Evolutionary conservation across 345 rosid genomes (phyloP), one percentile per base, ranked within the genome.

Genomic region (Raphanus raphanistrum): DNA sequence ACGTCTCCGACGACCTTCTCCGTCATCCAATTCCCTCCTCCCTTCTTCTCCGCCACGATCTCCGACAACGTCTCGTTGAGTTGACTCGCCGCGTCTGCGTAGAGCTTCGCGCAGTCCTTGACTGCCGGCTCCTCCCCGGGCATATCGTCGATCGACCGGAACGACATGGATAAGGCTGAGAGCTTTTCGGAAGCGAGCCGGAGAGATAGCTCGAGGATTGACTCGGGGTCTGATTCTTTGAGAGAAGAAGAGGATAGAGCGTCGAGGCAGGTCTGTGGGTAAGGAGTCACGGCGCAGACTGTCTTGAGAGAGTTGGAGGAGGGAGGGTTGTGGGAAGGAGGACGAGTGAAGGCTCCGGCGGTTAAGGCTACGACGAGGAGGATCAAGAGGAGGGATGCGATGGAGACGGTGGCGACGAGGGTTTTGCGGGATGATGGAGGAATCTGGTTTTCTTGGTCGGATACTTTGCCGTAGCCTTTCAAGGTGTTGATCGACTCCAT

Each of bases 381-480:
- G 69, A 89, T 63, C 33, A 86, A 63, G 79, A 93, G 45, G 77
- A 82, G 15, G 63, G 85, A 83, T 0, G 78, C 70, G 82, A 84
- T n/a, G 79, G 86, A n/a, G 77, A 79, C 1, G 81, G 74, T 77
- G 73, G 80, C 58, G 73, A 82, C 63, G 17, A 72, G 61, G 65
- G 82, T 71, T 71, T 82, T 85, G 4, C 75, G 76, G 17, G 73
- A 10, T 17, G 76, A 62, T 1, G n/a, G 82, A 1, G n/a, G 82
- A 1, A 54, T 64, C 58, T 82, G 90, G 62, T 76, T 78, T 79
- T 84, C 91, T n/a, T 58, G 71, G 68, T 76, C 83, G 63, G 62
- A 68, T 17, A 94, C 86, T 79, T 84, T 94, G 78, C 76, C 91
- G 55, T 94, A 91, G 58, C 97, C 98, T 79, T 84, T 90, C 76